Conservation (phyloP, 2,329 filamentous ascomycete genomes). For the Moelleriella libera region DNA sequence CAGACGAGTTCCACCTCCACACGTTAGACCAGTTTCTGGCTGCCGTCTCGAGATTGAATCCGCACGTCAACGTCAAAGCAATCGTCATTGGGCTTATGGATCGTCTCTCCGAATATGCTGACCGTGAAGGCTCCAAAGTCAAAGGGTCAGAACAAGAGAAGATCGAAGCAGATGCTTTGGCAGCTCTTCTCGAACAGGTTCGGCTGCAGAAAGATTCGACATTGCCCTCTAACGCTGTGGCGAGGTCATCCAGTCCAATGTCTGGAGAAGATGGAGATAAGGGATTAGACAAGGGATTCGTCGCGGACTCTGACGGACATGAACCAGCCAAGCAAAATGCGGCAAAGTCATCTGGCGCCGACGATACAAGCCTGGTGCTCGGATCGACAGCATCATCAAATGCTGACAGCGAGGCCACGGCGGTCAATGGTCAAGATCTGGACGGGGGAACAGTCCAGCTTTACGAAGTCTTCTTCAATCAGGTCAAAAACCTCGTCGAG, state of each 20-base stretch:
- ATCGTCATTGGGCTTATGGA: constrained; percentile 99
- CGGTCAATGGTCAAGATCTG: constrained; percentile 29
- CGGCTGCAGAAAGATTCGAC: constrained; percentile 46
- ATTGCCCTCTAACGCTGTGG: constrained; percentile 5
- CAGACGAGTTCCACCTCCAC: constrained; percentile 94
- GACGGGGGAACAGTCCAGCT: constrained; percentile 61
- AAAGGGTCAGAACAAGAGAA: constrained; percentile 58
- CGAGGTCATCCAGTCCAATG: constrained; percentile 18
- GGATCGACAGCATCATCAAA: constrained; percentile 22
- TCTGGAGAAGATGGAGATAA: constrained; percentile 5
- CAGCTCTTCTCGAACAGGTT: constrained; percentile 63
- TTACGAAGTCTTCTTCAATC: constrained; percentile 94
- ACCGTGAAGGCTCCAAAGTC: constrained; percentile 65
- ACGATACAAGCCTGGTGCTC: constrained; percentile 15
- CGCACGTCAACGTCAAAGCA: constrained; percentile 92
- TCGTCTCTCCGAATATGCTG: constrained; percentile 84
- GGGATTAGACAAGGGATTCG: constrained; percentile 2
- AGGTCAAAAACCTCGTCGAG: constrained; percentile 87
- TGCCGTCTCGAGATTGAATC: constrained; percentile 83
- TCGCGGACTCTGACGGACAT: constrained; percentile 17
- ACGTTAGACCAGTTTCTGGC: constrained; percentile 91
- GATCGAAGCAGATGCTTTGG: constrained; percentile 72
- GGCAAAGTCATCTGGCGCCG: constrained; percentile 10
- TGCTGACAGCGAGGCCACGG: constrained; percentile 32
- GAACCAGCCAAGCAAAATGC: constrained; percentile 11